Base-by-base conservation (phyloP, 345 rosid genomes). In the Aquilaria sinensis region DNA sequence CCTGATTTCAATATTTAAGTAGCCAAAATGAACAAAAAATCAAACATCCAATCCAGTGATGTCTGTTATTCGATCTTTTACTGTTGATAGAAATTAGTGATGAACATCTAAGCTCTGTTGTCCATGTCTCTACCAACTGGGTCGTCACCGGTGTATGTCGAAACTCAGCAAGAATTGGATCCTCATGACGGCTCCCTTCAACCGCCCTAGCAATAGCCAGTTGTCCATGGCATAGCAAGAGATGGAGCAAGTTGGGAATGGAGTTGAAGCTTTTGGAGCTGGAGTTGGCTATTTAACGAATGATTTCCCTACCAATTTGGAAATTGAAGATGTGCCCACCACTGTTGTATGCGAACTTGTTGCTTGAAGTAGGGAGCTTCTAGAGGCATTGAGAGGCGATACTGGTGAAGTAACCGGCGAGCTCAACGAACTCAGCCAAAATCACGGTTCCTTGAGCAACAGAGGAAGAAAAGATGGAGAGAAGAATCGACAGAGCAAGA, bases 61-160 rank as follows among this genome's bases (percentile, higher is more conserved):
- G 86, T 70, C 83, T 92, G 95, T 62, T 92, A 79, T 75, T 92
- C 98, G 53, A 89, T 78, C 86, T 67, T 81, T 69, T 89, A 90
- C 47, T 89, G 96, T n/a, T 60, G 73, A 47, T 84, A 79, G 67
- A 92, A 92, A 57, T 89, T 92, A 11, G 81, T 78, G 11, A 92
- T 92, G 63, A 92, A 92, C 73, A 75, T 62, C 53, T 92, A 96
- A 14, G 97, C 96, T 64, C 72, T 84, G 67, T 61, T 73, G 58
- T 89, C 88, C 12, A 89, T 70, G 71, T 89, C 97, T 74, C 43
- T 63, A 72, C 34, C 70, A 76, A 71, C 96, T 87, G 14, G 87
- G 60, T 6, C 79, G 72, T 92, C 92, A 84, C 4, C 80, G 71
- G 16, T 72, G 70, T 23, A 81, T 31, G 33, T 76, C 75, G 60